These are phyloP conservation scores for Echeveria elegans DNA, from an alignment of 164 flowering plant genomes.

Conservation along the genomic window DNA sequence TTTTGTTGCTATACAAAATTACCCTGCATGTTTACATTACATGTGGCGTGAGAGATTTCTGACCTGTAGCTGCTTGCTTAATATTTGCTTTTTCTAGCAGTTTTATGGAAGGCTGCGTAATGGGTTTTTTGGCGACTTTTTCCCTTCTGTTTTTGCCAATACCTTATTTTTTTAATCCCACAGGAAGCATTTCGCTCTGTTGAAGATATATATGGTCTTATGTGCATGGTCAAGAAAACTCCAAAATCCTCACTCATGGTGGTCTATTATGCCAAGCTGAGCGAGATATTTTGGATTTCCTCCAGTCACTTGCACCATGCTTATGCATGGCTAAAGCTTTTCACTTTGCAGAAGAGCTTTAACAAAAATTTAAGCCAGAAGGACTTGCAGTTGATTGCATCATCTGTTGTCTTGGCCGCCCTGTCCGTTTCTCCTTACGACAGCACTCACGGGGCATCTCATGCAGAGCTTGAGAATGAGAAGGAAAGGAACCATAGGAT, in stretches of 20 bases:
- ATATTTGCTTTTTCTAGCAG: too few relatives aligned
- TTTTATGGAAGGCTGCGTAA: too few relatives aligned
- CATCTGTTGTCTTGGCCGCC: slow-evolving; percentile 89
- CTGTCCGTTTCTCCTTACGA: slow-evolving; percentile 71
- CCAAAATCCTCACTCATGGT: slow-evolving; percentile 89
- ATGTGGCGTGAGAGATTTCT: too few relatives aligned
- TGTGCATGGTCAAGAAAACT: slow-evolving; percentile 92
- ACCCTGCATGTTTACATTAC: too few relatives aligned
- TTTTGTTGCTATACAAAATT: too few relatives aligned
- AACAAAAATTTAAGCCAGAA: slow-evolving; percentile 83
- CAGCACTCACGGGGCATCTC: slow-evolving; percentile 52
- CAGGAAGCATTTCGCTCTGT: slow-evolving; percentile 97
- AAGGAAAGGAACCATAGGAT: slow-evolving; percentile 79
- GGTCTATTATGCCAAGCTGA: slow-evolving; percentile 76
- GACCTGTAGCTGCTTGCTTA: too few relatives aligned
- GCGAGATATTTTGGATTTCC: slow-evolving; percentile 79
- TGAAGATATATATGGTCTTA: slow-evolving; percentile 88
- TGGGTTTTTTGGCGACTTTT: too few relatives aligned
- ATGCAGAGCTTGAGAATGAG: slow-evolving; percentile 80
- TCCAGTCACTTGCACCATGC: slow-evolving; percentile 85
- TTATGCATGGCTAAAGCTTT: slow-evolving; percentile 91
- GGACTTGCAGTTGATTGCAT: slow-evolving; percentile 83
- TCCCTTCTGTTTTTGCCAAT: not conserved
- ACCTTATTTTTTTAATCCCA: slow-evolving; percentile 11
- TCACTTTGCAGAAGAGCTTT: slow-evolving; percentile 68